phyloP scores from a whole-genome alignment of 441 rosid species.

The Euphorbia schlechtendalii region DNA sequence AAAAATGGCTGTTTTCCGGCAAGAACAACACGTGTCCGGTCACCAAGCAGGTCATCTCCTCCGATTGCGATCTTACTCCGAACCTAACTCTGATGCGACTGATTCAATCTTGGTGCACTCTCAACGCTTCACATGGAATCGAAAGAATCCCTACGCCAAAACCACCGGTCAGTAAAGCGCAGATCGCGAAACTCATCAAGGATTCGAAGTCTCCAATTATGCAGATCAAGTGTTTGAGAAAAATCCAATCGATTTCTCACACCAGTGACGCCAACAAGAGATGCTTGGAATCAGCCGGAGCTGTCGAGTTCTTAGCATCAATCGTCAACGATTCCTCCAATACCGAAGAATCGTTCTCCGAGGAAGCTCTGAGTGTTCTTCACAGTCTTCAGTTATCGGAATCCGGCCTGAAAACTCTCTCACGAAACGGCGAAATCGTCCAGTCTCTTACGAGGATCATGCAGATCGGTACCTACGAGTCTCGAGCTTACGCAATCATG shows the following conservation, averaged over 20 bases:
- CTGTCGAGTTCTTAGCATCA: slow-evolving; percentile 51
- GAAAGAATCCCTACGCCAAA: slow-evolving; percentile 79
- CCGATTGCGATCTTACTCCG: slow-evolving; percentile 59
- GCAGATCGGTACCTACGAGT: slow-evolving; percentile 56
- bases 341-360: slow-evolving; percentile 19
- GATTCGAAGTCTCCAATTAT: slow-evolving; percentile 44
- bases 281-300: slow-evolving; percentile 70
- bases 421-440: slow-evolving; percentile 37
- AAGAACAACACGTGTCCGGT: slow-evolving; percentile 56
- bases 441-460: slow-evolving; percentile 48
- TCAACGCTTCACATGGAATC: slow-evolving; percentile 63
- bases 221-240: slow-evolving; percentile 40
- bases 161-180: slow-evolving; percentile 47
- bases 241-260: slow-evolving; percentile 46
- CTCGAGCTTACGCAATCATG: slow-evolving; percentile 64
- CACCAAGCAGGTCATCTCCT: slow-evolving; percentile 46
- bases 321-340: slow-evolving; percentile 26
- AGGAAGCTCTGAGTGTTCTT: slow-evolving; percentile 60
- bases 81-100: slow-evolving; percentile 71
- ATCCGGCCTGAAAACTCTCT: slow-evolving; percentile 43
- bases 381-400: slow-evolving; percentile 55
- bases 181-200: slow-evolving; percentile 47
- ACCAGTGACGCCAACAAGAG: slow-evolving; percentile 50
- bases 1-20: slow-evolving; percentile 51
- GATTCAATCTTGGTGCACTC: slow-evolving; percentile 85